Evolutionary conservation across 2,329 filamentous ascomycete species (phyloP).

Genomic region (Alternaria arbusti): DNA sequence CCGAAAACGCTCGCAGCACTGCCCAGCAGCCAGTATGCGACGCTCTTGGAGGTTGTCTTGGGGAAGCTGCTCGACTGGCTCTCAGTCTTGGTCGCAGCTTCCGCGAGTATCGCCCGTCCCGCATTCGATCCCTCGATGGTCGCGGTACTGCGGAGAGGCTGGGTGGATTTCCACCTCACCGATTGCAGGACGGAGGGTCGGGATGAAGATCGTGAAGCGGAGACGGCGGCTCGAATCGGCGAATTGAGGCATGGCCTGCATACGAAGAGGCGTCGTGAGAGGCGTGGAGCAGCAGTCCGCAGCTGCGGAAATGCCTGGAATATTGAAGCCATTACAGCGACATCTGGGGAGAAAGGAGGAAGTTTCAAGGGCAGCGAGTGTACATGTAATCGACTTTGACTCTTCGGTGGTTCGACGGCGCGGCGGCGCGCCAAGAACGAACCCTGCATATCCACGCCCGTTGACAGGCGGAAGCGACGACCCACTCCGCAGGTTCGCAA

Average conservation of each 20-base stretch:
- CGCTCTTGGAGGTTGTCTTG: slow-evolving; percentile 72
- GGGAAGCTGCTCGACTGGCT: slow-evolving; percentile 53
- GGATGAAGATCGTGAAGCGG: slow-evolving; percentile 22
- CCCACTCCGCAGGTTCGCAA: slow-evolving; percentile 11
- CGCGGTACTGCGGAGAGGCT: slow-evolving; percentile 33
- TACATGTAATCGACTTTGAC: slow-evolving; percentile 11
- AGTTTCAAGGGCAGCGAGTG: neutral
- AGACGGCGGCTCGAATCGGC: slow-evolving; percentile 28
- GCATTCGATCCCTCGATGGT: slow-evolving; percentile 20
- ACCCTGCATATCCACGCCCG: slow-evolving; percentile 16
- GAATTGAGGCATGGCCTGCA: slow-evolving; percentile 41
- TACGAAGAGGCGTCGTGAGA: slow-evolving; percentile 46
- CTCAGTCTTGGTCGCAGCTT: slow-evolving; percentile 17
- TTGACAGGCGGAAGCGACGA: slow-evolving; percentile 20
- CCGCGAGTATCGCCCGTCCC: slow-evolving; percentile 17
- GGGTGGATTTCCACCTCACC: slow-evolving; percentile 45
- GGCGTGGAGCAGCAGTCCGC: slow-evolving; percentile 46
- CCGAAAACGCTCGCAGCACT: slow-evolving; percentile 95
- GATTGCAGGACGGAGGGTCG: slow-evolving; percentile 37
- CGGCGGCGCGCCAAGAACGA: slow-evolving; percentile 8
- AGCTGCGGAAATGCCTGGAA: slow-evolving; percentile 48
- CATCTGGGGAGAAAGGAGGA: neutral
- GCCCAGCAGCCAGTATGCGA: slow-evolving; percentile 90
- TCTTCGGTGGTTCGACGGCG: slow-evolving; percentile 19
- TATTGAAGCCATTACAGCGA: slow-evolving; percentile 41